Conservation (phyloP, 768 basidiomycete species). For the Russula abietina region DNA sequence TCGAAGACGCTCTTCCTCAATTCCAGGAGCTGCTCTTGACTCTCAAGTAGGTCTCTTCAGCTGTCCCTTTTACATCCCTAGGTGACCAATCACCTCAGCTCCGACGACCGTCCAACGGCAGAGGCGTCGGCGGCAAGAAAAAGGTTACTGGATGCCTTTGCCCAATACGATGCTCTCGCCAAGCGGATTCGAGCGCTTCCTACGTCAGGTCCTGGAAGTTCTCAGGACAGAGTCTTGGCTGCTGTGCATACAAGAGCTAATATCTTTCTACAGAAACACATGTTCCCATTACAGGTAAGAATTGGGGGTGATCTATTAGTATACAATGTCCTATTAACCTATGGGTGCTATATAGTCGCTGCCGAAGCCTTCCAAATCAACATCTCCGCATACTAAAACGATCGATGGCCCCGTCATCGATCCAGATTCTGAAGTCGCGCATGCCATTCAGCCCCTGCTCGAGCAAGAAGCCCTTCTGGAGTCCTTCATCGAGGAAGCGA, state of each 20-base stretch:
- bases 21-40: conserved; percentile 81
- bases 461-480: conserved; percentile 93
- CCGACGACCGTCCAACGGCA: conserved; percentile 50
- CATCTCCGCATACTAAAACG: conserved; percentile 25
- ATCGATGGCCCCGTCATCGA: conserved; percentile 38
- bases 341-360: conserved; percentile 32
- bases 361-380: conserved; percentile 42
- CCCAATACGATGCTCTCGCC: conserved; percentile 82
- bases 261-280: conserved; percentile 80
- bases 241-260: conserved; percentile 75
- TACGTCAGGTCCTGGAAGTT: conserved; percentile 53
- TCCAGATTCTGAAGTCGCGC: conserved; percentile 64
- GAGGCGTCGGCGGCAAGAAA: conserved; percentile 71
- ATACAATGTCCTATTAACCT: not conserved
- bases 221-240: conserved; percentile 77
- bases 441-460: conserved; percentile 75
- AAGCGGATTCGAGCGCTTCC: conserved; percentile 79
- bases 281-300: conserved; percentile 76
- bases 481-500: conserved; percentile 86
- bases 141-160: conserved; percentile 75
- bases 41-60: conserved; percentile 46
- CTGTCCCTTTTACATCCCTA: conserved; percentile 26
- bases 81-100: conserved; percentile 29
- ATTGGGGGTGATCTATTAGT: not conserved
- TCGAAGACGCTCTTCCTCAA: conserved; percentile 79